Evolutionary conservation across 202 grass and related monocot species (phyloP).

Genomic region (Setaria viridis): DNA sequence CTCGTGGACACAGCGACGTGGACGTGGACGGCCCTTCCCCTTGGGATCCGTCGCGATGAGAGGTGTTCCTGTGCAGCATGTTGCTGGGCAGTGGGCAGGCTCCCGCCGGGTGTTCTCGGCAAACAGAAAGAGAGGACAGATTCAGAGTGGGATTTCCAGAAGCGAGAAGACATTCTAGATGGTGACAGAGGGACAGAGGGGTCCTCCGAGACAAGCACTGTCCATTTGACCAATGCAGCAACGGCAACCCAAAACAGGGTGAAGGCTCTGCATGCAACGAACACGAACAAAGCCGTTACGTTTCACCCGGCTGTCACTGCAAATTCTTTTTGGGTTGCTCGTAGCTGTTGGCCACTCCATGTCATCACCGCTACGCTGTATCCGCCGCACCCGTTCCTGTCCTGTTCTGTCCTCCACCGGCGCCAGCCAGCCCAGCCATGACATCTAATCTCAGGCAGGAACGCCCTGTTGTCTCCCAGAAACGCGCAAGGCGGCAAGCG

Average conservation of each 20-base stretch:
- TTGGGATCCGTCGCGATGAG: neutral
- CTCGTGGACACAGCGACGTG: neutral
- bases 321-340: too few relatives aligned
- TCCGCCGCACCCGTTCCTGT: neutral
- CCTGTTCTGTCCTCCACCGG: too few relatives aligned
- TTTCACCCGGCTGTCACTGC: neutral
- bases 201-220: neutral
- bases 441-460: neutral
- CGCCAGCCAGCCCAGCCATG: neutral
- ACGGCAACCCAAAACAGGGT: slow-evolving; percentile 14
- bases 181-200: neutral
- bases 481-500: neutral
- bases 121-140: neutral
- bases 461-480: neutral
- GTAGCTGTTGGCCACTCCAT: neutral
- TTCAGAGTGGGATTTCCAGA: neutral
- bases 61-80: slow-evolving; percentile 42
- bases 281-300: neutral
- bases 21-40: neutral
- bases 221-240: slow-evolving; percentile 14
- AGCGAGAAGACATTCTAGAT: neutral
- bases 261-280: slow-evolving; percentile 6
- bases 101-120: neutral
- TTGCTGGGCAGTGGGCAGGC: too few relatives aligned
- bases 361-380: neutral